These are phyloP conservation scores for Trypanosoma cruzi DNA, from an alignment of 208 protist genomes.

Conservation along the genomic window DNA sequence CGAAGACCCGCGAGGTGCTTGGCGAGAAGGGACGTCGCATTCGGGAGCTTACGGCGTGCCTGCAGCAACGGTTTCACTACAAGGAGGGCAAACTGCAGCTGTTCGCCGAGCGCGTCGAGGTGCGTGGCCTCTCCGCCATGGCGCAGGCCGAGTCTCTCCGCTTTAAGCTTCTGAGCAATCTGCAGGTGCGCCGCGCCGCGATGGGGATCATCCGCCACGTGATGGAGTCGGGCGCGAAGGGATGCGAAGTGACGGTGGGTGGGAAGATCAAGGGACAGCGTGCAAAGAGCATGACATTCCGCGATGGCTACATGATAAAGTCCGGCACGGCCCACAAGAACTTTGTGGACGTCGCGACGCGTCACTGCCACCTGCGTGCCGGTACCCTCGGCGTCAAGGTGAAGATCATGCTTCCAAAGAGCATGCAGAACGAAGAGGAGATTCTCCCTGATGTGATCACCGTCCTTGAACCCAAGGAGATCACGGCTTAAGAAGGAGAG, in stretches of 20 bases:
- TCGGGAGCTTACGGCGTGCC: conserved; percentile 97
- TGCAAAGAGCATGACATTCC: conserved; percentile 99
- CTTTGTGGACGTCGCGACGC: conserved; percentile 96
- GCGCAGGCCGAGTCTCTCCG: conserved; percentile 98
- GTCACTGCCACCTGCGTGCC: conserved; percentile 98
- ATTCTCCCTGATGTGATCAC: conserved; percentile 82
- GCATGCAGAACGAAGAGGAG: conserved; percentile 48
- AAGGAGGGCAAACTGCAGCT: conserved; percentile 95
- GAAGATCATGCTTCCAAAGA: conserved; percentile 98
- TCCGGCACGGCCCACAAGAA: conserved; percentile 93
- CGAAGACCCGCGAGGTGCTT: conserved; percentile 96
- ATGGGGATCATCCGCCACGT: conserved; percentile 99
- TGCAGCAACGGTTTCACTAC: conserved; percentile 99
- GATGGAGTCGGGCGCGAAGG: conserved; percentile 98
- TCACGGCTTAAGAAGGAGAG: conserved; percentile 18
- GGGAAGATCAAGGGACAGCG: conserved; percentile 99
- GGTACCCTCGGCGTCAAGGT: conserved; percentile 99
- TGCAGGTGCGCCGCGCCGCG: conserved; percentile 98
- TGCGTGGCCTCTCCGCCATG: conserved; percentile 98
- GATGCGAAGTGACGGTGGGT: conserved; percentile 98
- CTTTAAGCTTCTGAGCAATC: conserved; percentile 98
- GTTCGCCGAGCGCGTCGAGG: conserved; percentile 97
- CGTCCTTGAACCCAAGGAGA: conserved; percentile 58
- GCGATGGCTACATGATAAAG: conserved; percentile 99
- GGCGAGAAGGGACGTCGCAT: conserved; percentile 98